Evolutionary conservation across 306 rosid genomes (phyloP).

Genomic region (Gleditsia sinensis): DNA sequence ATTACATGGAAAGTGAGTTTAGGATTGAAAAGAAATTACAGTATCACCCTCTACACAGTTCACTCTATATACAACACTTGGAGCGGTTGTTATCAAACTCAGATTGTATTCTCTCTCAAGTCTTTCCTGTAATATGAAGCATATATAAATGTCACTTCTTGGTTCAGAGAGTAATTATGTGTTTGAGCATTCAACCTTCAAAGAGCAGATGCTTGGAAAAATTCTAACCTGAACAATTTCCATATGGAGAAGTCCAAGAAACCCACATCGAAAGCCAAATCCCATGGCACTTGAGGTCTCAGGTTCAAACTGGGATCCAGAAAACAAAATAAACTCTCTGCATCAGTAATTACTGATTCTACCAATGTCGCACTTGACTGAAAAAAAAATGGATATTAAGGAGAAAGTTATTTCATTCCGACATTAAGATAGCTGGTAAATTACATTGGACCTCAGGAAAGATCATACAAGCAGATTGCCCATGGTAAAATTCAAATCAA

Average conservation of each 20-base stretch:
- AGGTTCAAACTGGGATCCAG: conserved; percentile 78
- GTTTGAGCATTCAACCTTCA: conserved; percentile 29
- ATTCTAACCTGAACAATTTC: conserved; percentile 90
- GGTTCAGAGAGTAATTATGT: not conserved
- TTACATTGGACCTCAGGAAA: conserved; percentile 5
- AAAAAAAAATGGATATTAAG: conserved; percentile 16
- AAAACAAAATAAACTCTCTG: conserved; percentile 26
- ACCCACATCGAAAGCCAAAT: conserved; percentile 97
- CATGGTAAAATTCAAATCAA: conserved; percentile 18
- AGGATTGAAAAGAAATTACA: conserved; percentile 73
- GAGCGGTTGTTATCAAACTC: conserved; percentile 84
- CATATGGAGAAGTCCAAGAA: conserved; percentile 95
- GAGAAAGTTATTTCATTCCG: not conserved
- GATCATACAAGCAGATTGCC: conserved; percentile 29
- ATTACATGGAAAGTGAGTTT: conserved; percentile 40
- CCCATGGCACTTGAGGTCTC: conserved; percentile 98
- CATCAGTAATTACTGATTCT: conserved; percentile 26
- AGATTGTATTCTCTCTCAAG: conserved; percentile 83
- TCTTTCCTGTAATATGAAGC: conserved; percentile 59
- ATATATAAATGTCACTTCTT: conserved; percentile 26
- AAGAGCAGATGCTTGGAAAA: conserved; percentile 21
- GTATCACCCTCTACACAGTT: conserved; percentile 68
- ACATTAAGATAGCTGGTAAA: conserved; percentile 11
- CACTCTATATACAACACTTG: conserved; percentile 82
- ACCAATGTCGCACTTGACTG: conserved; percentile 19